Evolutionary conservation across 768 basidiomycete species (phyloP).

Genomic region (Boletus edulis): DNA sequence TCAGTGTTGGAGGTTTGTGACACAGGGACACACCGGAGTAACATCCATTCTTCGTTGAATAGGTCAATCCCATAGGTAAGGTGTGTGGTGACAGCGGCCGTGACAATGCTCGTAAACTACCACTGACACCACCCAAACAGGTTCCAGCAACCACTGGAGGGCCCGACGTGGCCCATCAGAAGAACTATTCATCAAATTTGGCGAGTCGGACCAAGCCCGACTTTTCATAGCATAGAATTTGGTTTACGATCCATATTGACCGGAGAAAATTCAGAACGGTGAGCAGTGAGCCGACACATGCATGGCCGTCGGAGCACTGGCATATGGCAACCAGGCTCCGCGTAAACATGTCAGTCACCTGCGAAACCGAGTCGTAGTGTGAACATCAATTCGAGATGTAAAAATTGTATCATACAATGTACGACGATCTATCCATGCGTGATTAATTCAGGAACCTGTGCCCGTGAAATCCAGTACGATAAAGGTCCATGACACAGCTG

Average conservation of each 20-base stretch:
- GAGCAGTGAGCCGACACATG: too few species aligned
- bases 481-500: background rate
- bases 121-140: conserved; percentile 9
- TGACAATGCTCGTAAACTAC: too few species aligned
- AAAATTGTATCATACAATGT: background rate
- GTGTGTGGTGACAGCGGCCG: conserved; percentile 28
- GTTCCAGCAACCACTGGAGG: conserved; percentile 60
- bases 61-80: conserved; percentile 63
- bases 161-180: conserved; percentile 48
- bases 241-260: conserved; percentile 31
- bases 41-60: conserved; percentile 55
- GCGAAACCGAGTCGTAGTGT: too few species aligned
- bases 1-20: background rate
- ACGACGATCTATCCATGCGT: background rate
- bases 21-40: conserved; percentile 45
- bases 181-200: conserved; percentile 53
- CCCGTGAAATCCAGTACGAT: background rate
- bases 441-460: background rate
- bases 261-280: too few species aligned
- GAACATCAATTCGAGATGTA: too few species aligned
- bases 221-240: conserved; percentile 50
- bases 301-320: too few species aligned
- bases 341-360: too few species aligned
- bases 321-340: too few species aligned
- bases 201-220: conserved; percentile 59